Evolutionary conservation across 2,329 filamentous ascomycete species (phyloP).

Genomic region (Diplodia corticola): DNA sequence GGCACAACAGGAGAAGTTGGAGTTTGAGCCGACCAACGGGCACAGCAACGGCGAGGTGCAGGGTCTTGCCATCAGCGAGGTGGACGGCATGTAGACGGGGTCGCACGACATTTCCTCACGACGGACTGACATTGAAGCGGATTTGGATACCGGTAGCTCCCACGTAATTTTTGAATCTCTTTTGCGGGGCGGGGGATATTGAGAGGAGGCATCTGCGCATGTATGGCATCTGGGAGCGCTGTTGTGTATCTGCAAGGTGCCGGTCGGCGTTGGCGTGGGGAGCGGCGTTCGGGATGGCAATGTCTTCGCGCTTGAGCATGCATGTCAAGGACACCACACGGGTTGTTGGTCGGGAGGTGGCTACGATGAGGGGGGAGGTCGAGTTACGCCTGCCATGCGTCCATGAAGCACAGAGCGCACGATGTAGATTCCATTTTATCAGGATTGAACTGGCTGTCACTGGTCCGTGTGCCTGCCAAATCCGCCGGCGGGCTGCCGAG

Average conservation of each 20-base stretch:
- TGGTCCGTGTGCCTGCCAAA: slow-evolving; percentile 3
- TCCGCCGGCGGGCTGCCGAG: background rate
- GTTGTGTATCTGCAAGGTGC: slow-evolving; percentile 14
- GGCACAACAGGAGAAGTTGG: slow-evolving; percentile 86
- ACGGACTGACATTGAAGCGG: slow-evolving; percentile 5
- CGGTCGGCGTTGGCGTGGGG: slow-evolving; percentile 11
- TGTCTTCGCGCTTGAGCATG: background rate
- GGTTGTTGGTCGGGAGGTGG: background rate
- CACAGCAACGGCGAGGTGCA: slow-evolving; percentile 43
- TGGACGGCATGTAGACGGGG: slow-evolving; percentile 35
- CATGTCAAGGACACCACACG: background rate
- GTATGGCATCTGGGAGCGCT: slow-evolving; percentile 19
- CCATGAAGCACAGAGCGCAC: background rate
- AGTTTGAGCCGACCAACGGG: slow-evolving; percentile 46
- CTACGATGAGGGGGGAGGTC: background rate
- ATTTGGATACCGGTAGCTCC: slow-evolving; percentile 20
- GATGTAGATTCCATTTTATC: slow-evolving; percentile 10
- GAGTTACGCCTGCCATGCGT: slow-evolving; percentile 12
- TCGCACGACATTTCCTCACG: background rate
- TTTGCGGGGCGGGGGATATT: background rate
- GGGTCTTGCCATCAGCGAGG: slow-evolving; percentile 55
- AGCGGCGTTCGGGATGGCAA: slow-evolving; percentile 3
- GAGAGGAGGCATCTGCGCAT: slow-evolving; percentile 17
- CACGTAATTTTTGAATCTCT: slow-evolving; percentile 22
- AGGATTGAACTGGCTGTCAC: background rate